Evolutionary conservation across 116 monocot species (phyloP), one percentile per base, ranked within the genome.

Genomic region (Trichopus zeylanicus): DNA sequence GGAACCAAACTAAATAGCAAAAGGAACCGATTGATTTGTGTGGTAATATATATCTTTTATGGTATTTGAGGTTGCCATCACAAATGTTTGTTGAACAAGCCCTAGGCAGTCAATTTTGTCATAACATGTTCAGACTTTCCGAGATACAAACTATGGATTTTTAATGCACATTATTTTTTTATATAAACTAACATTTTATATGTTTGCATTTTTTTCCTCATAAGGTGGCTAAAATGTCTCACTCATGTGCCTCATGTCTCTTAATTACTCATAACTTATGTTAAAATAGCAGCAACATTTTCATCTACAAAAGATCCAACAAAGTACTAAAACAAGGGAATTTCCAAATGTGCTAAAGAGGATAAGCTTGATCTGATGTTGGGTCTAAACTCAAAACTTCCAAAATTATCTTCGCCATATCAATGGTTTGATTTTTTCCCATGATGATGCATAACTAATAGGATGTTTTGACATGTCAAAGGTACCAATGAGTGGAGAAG

Each of bases 401-500:
- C 55, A 62, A 73, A 71, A 39, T 54, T 60, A 21, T 62, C 70
- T 31, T 70, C 82, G 20, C 78, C 75, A 61, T 59, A 7, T 35
- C 35, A 53, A 64, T 42, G 26, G 51, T 31, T 47, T 8, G 63
- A 70, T 49, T 55, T 60, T 51, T 74, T 83, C n/a, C 31, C 72
- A 77, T 52, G 84, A 80, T 64, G 90, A 85, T 71, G 70, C 60
- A n/a, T 67, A 69, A 56, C 68, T 25, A 51, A 64, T 62, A 29
- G 42, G 64, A 56, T 60, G 54, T 26, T 66, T 68, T 31, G 69
- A 54, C 58, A 87, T 74, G 7, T 57, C 67, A 56, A 90, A 84
- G 21, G 90, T 81, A 30, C 95, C 90, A 3, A 90, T 95, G 1
- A 90, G 89, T 31, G 95, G 94, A 21, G 95, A 95, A 23, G 95